These are phyloP conservation scores for Microascus cirrosus DNA, from an alignment of 2,329 filamentous ascomycete species.

Conservation along the genomic window DNA sequence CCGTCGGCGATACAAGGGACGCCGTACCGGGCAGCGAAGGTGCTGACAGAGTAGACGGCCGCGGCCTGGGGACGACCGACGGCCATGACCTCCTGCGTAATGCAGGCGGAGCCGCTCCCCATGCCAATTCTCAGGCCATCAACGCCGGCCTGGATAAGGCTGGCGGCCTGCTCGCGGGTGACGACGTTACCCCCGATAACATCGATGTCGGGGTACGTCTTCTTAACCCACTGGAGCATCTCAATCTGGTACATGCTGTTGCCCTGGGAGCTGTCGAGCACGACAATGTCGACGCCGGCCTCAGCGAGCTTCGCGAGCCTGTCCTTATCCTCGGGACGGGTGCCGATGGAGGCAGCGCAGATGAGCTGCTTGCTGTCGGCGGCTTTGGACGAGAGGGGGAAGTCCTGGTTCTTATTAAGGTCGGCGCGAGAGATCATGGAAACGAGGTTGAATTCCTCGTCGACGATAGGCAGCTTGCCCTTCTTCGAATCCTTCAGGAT, in stretches of 20 bases:
- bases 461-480: slow-evolving; percentile 91
- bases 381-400: slow-evolving; percentile 90
- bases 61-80: slow-evolving; percentile 93
- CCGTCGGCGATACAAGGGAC: slow-evolving; percentile 97
- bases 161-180: slow-evolving; percentile 89
- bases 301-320: slow-evolving; percentile 83
- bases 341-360: slow-evolving; percentile 89
- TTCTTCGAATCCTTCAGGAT: slow-evolving; percentile 95
- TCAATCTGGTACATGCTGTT: slow-evolving; percentile 98
- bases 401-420: slow-evolving; percentile 97
- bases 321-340: slow-evolving; percentile 81
- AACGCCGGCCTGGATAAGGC: slow-evolving; percentile 83
- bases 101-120: slow-evolving; percentile 96
- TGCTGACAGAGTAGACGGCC: slow-evolving; percentile 78
- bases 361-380: slow-evolving; percentile 96
- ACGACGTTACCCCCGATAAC: slow-evolving; percentile 99
- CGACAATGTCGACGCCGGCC: slow-evolving; percentile 87
- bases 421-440: slow-evolving; percentile 92
- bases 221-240: slow-evolving; percentile 95
- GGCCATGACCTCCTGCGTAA: slow-evolving; percentile 99
- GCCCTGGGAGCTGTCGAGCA: slow-evolving; percentile 93
- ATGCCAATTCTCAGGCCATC: slow-evolving; percentile 97
- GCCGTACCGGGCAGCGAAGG: slow-evolving; percentile 85
- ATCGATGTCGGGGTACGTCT: slow-evolving; percentile 72
- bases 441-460: slow-evolving; percentile 71